These are phyloP conservation scores for Alternaria consortialis DNA, from an alignment of 2,329 filamentous ascomycete genomes.

Conservation along the genomic window DNA sequence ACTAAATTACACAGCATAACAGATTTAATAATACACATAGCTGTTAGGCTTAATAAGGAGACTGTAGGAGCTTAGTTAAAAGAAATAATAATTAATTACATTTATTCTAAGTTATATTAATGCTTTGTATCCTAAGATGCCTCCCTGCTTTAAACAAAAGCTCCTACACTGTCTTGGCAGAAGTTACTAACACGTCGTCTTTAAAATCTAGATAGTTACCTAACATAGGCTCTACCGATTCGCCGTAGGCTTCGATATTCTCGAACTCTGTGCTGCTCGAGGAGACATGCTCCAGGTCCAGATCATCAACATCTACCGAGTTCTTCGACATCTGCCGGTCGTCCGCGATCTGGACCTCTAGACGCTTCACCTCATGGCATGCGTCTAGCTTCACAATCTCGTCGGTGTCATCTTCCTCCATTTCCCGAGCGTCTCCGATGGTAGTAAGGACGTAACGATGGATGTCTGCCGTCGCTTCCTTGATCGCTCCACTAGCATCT, in stretches of 20 bases:
- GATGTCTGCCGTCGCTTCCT: slow-evolving; percentile 7
- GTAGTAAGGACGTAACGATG: slow-evolving; percentile 10
- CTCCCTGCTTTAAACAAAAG: neutral
- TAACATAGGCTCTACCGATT: neutral
- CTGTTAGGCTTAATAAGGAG: too few species aligned
- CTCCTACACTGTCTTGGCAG: neutral
- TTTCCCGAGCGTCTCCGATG: neutral
- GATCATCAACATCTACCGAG: slow-evolving; percentile 1
- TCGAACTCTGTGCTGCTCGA: slow-evolving; percentile 11
- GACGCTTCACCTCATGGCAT: neutral
- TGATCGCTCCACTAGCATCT: slow-evolving; percentile 8
- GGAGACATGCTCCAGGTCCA: neutral
- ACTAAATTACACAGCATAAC: neutral
- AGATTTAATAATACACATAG: too few species aligned
- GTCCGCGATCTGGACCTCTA: slow-evolving; percentile 4
- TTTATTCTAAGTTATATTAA: neutral
- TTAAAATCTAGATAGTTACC: neutral
- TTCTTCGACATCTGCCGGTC: neutral
- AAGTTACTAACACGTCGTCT: neutral
- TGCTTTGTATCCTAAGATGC: neutral
- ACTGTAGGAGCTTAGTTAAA: neutral
- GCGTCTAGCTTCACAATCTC: slow-evolving; percentile 4
- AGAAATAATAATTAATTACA: neutral
- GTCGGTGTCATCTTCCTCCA: neutral
- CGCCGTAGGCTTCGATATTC: slow-evolving; percentile 11